Evolutionary conservation across 2,329 filamentous ascomycete species (phyloP).

Genomic region (Pleomassaria siparia): DNA sequence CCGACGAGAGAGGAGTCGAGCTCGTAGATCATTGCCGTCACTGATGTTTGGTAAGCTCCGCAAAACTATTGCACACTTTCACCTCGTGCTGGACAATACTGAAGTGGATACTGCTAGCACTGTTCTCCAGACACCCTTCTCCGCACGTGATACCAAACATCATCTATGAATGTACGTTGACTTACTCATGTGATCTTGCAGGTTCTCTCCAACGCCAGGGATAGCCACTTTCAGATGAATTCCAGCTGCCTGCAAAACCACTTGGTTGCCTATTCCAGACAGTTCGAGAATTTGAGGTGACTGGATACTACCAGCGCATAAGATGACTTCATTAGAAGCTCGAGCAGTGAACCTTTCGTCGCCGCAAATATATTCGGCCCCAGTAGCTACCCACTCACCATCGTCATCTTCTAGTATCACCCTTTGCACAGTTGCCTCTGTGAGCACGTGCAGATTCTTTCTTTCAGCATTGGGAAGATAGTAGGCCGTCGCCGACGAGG

Average conservation of each 20-base stretch:
- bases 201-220: constrained; percentile 17
- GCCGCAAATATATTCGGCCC: constrained; percentile 7
- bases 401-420: constrained; percentile 10
- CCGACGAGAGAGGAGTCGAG: constrained; percentile 47
- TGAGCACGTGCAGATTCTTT: constrained; percentile 23
- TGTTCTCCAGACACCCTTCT: too few relatives aligned
- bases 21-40: constrained; percentile 50
- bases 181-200: constrained; percentile 19
- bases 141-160: too few relatives aligned
- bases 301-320: constrained; percentile 57
- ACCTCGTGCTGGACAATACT: too few relatives aligned
- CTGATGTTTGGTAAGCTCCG: constrained; percentile 21
- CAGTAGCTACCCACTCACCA: constrained; percentile 6
- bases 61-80: background rate
- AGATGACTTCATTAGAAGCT: constrained; percentile 51
- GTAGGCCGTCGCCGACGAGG: constrained; percentile 48
- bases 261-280: constrained; percentile 56
- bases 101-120: too few relatives aligned
- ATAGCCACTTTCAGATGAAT: constrained; percentile 10
- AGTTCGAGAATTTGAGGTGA: constrained; percentile 64
- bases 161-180: too few relatives aligned
- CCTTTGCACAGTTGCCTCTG: constrained; percentile 13
- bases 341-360: constrained; percentile 5
- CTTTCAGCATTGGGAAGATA: constrained; percentile 36
- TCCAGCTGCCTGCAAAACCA: constrained; percentile 5